Conservation (phyloP, 805 yeast genomes). For the Metschnikowia hibisci region DNA sequence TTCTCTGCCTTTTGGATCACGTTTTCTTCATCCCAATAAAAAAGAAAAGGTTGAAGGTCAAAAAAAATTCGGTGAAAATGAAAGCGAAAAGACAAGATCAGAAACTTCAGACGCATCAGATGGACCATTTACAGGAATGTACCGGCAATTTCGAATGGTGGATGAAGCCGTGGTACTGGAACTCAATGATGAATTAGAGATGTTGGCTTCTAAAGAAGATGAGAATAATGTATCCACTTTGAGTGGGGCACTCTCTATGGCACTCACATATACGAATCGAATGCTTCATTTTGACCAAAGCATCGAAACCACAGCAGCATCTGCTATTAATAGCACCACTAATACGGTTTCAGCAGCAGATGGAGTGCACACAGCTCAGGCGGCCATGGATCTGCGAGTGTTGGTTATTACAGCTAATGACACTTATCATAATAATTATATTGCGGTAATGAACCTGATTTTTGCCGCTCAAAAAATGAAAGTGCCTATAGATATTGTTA, state of each 20-base stretch:
- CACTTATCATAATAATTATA: slow-evolving; percentile 71
- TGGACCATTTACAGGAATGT: slow-evolving; percentile 55
- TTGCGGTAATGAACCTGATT: slow-evolving; percentile 91
- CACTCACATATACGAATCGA: slow-evolving; percentile 75
- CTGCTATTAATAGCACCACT: slow-evolving; percentile 40
- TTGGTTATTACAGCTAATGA: slow-evolving; percentile 66
- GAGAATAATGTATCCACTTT: slow-evolving; percentile 33
- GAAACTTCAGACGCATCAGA: slow-evolving; percentile 1
- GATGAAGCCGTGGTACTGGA: slow-evolving; percentile 69
- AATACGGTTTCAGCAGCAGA: slow-evolving; percentile 18
- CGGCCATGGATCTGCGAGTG: slow-evolving; percentile 34
- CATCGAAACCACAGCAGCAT: slow-evolving; percentile 42
- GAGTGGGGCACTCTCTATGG: slow-evolving; percentile 78
- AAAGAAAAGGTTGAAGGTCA: slow-evolving; percentile 5
- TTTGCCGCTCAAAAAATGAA: slow-evolving; percentile 94
- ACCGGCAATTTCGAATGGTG: slow-evolving; percentile 75
- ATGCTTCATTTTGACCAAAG: slow-evolving; percentile 48
- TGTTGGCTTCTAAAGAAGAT: slow-evolving; percentile 17
- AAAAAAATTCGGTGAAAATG: slow-evolving; percentile 8
- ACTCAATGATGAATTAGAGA: slow-evolving; percentile 39
- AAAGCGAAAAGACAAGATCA: neutral
- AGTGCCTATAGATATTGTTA: slow-evolving; percentile 87
- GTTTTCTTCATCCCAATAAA: slow-evolving; percentile 62
- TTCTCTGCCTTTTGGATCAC: slow-evolving; percentile 66
- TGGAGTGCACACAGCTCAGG: slow-evolving; percentile 10